Evolutionary conservation across 164 flowering plant genomes (phyloP).

Genomic region (Litsea cubeba): DNA sequence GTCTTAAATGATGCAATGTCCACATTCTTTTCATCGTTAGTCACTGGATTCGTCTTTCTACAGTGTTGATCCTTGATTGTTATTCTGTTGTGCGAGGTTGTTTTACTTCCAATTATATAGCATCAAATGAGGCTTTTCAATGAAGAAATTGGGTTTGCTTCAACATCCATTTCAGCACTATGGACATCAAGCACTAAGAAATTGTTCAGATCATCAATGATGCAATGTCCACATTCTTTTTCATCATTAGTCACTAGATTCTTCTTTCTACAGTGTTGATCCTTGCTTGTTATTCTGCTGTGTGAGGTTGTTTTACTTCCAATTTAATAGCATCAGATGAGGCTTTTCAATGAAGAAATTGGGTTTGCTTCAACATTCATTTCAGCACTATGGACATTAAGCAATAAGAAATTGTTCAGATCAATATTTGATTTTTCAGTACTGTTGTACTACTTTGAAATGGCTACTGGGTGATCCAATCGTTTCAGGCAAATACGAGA

Average conservation of each 20-base stretch:
- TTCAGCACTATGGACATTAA: conserved; percentile 2
- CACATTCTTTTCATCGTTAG: no score
- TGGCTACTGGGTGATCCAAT: conserved; percentile 19
- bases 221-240: no score
- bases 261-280: no score
- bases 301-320: no score
- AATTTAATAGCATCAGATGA: no score
- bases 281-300: no score
- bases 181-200: conserved; percentile 3
- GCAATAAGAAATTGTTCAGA: conserved; percentile 1
- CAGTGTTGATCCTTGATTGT: no score
- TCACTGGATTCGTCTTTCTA: no score
- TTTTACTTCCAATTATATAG: no score
- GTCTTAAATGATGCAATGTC: no score
- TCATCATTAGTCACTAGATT: no score
- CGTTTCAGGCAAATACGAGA: conserved; percentile 18
- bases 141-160: conserved; percentile 2
- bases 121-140: not conserved
- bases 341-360: not conserved
- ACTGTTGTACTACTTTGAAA: conserved; percentile 11
- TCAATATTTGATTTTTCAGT: conserved; percentile 12
- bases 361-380: conserved; percentile 9
- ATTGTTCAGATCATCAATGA: not conserved
- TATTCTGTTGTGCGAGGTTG: no score
- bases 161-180: not conserved